Percentiles rank a stretch among this genome's conserved stretches.
These are phyloP conservation scores for Boeremia lycopersici DNA, from an alignment of 2,329 filamentous ascomycete species.

Conservation along the genomic window DNA sequence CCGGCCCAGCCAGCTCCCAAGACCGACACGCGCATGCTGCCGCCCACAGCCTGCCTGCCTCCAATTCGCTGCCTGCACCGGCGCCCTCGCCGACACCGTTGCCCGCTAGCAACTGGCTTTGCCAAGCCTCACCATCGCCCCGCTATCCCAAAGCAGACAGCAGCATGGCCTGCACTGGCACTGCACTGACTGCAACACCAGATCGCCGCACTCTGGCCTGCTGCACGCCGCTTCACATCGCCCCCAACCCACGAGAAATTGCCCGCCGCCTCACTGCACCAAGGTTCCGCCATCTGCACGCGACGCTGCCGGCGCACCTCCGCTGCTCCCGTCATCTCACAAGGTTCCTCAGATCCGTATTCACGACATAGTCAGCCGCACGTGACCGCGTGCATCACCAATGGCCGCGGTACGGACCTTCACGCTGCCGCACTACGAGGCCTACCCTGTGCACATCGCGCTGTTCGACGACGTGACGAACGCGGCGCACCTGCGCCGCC, in stretches of 20 bases:
- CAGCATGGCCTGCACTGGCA: not conserved
- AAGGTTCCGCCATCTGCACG: too few species aligned
- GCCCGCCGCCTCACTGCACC: too few species aligned
- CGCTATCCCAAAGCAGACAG: constrained; percentile 26
- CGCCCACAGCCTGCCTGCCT: not conserved
- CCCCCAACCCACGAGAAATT: too few species aligned
- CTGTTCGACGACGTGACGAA: constrained; percentile 81
- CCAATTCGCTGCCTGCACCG: constrained; percentile 9
- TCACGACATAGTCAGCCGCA: too few species aligned
- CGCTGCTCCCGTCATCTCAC: too few species aligned
- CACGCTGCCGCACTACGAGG: constrained; percentile 75
- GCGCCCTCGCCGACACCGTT: constrained; percentile 2
- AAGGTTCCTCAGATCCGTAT: not conserved
- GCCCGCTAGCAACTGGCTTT: not conserved
- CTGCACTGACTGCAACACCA: not conserved
- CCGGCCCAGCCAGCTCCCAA: not conserved
- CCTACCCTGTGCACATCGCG: constrained; percentile 71
- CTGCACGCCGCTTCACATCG: too few species aligned
- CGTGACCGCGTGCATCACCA: not conserved
- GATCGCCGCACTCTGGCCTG: not conserved
- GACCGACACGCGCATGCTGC: not conserved
- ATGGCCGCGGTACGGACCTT: constrained; percentile 65
- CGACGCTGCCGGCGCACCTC: too few species aligned
- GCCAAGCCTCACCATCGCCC: constrained; percentile 13
- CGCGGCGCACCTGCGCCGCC: constrained; percentile 75